Conservation (phyloP, 106 monocot species). For the Alisma plantagoaquatica region DNA sequence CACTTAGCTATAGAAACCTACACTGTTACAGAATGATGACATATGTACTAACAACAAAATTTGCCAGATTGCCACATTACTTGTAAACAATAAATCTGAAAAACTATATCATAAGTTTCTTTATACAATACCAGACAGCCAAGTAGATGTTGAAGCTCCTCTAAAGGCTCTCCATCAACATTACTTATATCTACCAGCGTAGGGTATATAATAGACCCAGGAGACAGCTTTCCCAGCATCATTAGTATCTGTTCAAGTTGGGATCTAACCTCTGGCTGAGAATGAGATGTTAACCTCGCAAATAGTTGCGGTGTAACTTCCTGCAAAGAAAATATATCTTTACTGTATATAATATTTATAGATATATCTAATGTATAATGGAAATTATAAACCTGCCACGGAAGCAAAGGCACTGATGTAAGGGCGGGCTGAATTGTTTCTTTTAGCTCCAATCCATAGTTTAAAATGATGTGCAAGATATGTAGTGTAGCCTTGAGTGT, state of each 20-base stretch:
- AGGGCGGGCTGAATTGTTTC: conserved; percentile 60
- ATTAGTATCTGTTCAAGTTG: conserved; percentile 63
- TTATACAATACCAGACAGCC: conserved; percentile 61
- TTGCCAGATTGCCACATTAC: no score
- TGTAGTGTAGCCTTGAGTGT: conserved; percentile 62
- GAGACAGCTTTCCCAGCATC: conserved; percentile 77
- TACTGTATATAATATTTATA: no score
- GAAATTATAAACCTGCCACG: conserved; percentile 66
- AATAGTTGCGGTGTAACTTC: conserved; percentile 90
- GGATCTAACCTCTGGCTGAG: conserved; percentile 58
- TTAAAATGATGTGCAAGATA: conserved; percentile 71
- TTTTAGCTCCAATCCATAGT: conserved; percentile 73
- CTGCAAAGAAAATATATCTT: conserved; percentile 21
- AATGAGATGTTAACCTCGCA: conserved; percentile 90
- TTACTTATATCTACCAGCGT: conserved; percentile 79
- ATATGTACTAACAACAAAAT: background rate
- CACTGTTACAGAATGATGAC: background rate
- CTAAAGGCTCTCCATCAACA: conserved; percentile 53
- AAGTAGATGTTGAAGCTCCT: conserved; percentile 70
- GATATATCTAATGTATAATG: background rate
- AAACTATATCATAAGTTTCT: no score
- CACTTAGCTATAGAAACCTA: no score
- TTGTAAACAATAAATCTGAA: no score
- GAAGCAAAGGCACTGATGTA: conserved; percentile 51
- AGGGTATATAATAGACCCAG: conserved; percentile 88